A percentile compares a stretch with the other conserved stretches of the same genome.
These are phyloP conservation scores for Dictyostelium firmibasis DNA, from an alignment of 78 protist genomes.

Conservation along the genomic window DNA sequence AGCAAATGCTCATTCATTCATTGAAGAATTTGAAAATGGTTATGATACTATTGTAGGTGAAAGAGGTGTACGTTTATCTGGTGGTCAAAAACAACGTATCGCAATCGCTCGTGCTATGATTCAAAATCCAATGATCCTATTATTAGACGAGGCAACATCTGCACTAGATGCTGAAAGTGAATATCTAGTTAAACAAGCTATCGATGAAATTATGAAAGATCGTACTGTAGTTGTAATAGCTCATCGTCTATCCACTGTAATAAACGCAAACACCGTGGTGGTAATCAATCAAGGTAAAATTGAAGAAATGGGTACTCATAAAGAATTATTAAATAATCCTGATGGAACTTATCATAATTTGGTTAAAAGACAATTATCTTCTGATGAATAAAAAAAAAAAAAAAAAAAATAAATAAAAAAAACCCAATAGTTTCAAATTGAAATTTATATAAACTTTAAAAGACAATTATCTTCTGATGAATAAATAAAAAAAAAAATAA, in stretches of 20 bases:
- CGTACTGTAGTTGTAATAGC: constrained; percentile 91
- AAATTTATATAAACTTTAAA: too few species aligned
- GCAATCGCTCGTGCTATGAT: constrained; percentile 90
- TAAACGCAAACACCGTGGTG: constrained; percentile 79
- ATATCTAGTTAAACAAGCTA: constrained; percentile 87
- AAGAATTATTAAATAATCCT: constrained; percentile 79
- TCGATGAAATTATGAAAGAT: constrained; percentile 56
- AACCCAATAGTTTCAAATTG: background rate
- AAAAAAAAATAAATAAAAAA: background rate
- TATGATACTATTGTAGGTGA: constrained; percentile 91
- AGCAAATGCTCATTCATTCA: constrained; percentile 95
- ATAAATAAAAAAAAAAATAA: background rate
- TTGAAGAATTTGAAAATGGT: constrained; percentile 75
- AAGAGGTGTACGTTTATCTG: constrained; percentile 87
- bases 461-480: constrained; percentile 29
- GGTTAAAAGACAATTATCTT: constrained; percentile 54
- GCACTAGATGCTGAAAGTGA: constrained; percentile 94
- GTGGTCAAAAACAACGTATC: constrained; percentile 91
- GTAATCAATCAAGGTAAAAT: constrained; percentile 91
- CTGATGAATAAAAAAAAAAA: background rate
- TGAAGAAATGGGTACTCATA: constrained; percentile 95
- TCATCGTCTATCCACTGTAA: constrained; percentile 94
- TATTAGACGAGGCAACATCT: constrained; percentile 97
- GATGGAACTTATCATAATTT: constrained; percentile 52
- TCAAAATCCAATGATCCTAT: constrained; percentile 85